Conservation (phyloP, 2,329 filamentous ascomycete species). For the Penicillium hesseltinei region DNA sequence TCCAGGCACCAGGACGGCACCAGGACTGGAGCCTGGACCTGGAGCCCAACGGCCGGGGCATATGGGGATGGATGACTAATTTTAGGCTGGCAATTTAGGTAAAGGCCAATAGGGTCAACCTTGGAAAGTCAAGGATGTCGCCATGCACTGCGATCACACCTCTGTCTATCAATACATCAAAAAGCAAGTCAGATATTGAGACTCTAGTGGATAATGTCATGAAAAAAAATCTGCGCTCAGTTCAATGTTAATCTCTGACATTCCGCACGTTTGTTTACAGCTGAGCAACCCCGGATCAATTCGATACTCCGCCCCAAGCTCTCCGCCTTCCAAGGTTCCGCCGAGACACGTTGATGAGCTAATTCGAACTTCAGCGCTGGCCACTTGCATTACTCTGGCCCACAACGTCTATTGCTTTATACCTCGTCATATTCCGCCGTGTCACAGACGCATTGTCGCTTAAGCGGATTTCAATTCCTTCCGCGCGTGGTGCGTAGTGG, state of each 20-base stretch:
- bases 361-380: constrained; percentile 14
- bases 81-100: background rate
- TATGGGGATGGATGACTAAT: background rate
- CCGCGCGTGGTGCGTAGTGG: constrained; percentile 12
- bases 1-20: background rate
- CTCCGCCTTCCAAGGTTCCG: constrained; percentile 28
- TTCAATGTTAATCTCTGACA: background rate
- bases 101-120: background rate
- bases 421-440: background rate
- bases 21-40: background rate
- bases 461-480: constrained; percentile 5
- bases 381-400: constrained; percentile 12
- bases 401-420: constrained; percentile 5
- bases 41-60: background rate
- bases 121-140: background rate
- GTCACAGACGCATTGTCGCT: background rate
- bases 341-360: constrained; percentile 18
- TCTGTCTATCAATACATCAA: background rate
- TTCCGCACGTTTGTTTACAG: background rate
- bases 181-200: background rate
- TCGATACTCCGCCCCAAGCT: constrained; percentile 26
- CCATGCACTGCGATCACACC: background rate
- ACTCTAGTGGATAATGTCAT: background rate
- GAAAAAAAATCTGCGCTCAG: background rate
- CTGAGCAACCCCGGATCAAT: constrained; percentile 15